Conservation (phyloP, 129 eudicot species). For the Pulicaria dysenterica region DNA sequence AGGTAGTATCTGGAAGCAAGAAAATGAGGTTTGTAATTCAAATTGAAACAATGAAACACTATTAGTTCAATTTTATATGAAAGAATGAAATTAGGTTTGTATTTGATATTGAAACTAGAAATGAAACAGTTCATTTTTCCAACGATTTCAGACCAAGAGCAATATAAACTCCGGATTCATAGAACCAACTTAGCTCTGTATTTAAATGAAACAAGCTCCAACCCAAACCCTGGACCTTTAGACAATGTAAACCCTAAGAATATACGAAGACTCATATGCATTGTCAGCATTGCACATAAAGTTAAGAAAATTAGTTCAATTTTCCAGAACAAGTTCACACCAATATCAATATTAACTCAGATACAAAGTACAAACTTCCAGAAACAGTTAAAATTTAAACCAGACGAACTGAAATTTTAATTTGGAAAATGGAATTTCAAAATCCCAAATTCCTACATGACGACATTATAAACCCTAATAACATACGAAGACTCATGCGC, state of each 20-base stretch:
- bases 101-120: not conserved
- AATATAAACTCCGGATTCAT: no score
- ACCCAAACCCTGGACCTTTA: no score
- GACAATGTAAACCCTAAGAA: no score
- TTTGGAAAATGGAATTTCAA: not conserved
- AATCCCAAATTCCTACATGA: not conserved
- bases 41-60: not conserved
- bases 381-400: not conserved
- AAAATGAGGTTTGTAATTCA: not conserved
- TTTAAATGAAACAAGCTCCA: no score
- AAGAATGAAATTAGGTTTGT: not conserved
- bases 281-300: no score
- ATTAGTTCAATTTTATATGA: no score
- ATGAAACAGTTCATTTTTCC: not conserved
- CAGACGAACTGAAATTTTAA: not conserved
- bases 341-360: constrained; percentile 1
- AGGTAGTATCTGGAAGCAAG: not conserved
- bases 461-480: constrained; percentile 11
- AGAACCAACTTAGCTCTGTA: no score
- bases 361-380: not conserved
- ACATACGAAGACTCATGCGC: constrained; percentile 11
- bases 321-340: not conserved
- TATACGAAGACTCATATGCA: no score
- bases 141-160: no score
- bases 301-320: constrained; percentile 15